These are phyloP conservation scores for Hanseniaspora mollemarum DNA, from an alignment of 805 yeast genomes.

Conservation along the genomic window DNA sequence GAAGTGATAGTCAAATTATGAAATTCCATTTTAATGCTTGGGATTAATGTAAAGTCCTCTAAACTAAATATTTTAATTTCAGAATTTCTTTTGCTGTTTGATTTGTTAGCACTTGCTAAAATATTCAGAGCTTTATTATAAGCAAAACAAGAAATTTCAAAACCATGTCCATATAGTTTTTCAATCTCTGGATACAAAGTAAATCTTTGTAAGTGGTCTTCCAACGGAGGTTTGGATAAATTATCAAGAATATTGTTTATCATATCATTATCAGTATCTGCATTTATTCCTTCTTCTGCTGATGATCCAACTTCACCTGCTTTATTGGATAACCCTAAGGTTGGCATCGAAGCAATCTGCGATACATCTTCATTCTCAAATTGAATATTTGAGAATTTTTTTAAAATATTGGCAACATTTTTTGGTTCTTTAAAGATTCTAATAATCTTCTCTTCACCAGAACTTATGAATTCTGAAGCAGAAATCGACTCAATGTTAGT, in stretches of 20 bases:
- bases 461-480: slow-evolving; percentile 64
- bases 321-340: slow-evolving; percentile 84
- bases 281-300: slow-evolving; percentile 34
- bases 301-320: slow-evolving; percentile 46
- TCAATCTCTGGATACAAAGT: slow-evolving; percentile 93
- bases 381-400: slow-evolving; percentile 40
- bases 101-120: slow-evolving; percentile 84
- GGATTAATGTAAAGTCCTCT: slow-evolving; percentile 42
- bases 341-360: slow-evolving; percentile 82
- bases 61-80: slow-evolving; percentile 56
- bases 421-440: slow-evolving; percentile 83
- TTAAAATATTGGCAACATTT: slow-evolving; percentile 54
- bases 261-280: slow-evolving; percentile 32
- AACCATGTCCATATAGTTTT: slow-evolving; percentile 94
- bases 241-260: slow-evolving; percentile 39
- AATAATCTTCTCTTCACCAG: slow-evolving; percentile 89
- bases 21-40: slow-evolving; percentile 45
- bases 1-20: slow-evolving; percentile 82
- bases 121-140: slow-evolving; percentile 49
- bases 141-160: slow-evolving; percentile 74
- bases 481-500: slow-evolving; percentile 56
- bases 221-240: slow-evolving; percentile 59
- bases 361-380: slow-evolving; percentile 39
- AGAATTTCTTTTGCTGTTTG: slow-evolving; percentile 76
- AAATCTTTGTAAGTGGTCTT: slow-evolving; percentile 81